Conservation (phyloP, 768 basidiomycete genomes). For the Leccinum disarticulatum region DNA sequence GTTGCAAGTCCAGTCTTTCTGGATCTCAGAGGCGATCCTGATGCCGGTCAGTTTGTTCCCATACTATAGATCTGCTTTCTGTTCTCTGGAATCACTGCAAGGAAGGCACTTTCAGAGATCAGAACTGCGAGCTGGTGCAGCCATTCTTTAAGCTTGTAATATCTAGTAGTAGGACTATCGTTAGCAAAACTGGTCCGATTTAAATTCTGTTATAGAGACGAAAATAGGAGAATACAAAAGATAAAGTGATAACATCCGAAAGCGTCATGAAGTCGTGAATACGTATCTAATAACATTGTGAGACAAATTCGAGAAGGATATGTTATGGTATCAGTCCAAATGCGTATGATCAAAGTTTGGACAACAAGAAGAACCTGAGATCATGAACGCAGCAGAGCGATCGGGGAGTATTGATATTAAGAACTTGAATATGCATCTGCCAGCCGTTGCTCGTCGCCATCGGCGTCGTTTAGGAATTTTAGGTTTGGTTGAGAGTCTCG, state of each 20-base stretch:
- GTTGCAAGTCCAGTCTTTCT: no score
- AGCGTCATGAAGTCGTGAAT: background rate
- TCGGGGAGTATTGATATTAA: background rate
- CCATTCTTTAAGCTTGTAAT: no score
- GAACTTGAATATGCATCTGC: background rate
- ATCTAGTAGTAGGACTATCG: no score
- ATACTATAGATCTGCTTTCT: no score
- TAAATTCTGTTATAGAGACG: no score
- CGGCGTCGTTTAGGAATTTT: background rate
- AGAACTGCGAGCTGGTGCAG: no score
- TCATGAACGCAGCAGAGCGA: background rate
- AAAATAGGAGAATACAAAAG: no score
- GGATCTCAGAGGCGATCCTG: no score
- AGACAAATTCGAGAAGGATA: background rate
- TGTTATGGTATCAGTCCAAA: background rate
- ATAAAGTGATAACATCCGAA: background rate
- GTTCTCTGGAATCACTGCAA: no score
- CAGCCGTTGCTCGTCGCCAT: background rate
- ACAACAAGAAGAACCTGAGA: background rate
- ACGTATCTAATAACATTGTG: background rate
- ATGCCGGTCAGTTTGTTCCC: no score
- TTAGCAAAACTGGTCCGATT: no score
- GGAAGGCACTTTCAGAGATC: no score
- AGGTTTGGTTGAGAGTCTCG: background rate
- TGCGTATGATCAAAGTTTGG: background rate